Base-by-base conservation (phyloP, 148 eudicot species). In the Tetragonia tetragonoides region DNA sequence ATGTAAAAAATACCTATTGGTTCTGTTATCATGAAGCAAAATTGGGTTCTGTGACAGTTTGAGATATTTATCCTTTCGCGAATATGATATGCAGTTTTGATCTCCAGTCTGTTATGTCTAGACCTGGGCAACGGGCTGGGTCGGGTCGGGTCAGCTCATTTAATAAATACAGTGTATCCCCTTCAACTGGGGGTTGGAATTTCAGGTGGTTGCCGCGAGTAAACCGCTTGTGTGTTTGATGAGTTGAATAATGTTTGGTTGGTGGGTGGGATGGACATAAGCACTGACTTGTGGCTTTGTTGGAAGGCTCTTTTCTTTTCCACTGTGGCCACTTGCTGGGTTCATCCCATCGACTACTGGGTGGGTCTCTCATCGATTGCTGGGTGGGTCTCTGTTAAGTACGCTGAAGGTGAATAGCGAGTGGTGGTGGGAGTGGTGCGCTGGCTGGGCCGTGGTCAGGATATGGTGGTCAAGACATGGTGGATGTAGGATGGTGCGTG, bases 271-370 rank as follows among this genome's bases (percentile, higher is more conserved):
- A 49, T 49, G 53, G 53, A 10, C 10, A 49, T 28, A 16, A 57
- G 20, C 21, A 20, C 18, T 17, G n/a, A 57, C 61, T 1, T 57
- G 61, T 18, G 68, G 67, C 60, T 57, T 40, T 23, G 38, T n/a
- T n/a, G 11, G 41, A 74, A 61, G 77, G 68, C 15, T 74, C 60
- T 65, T 74, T 24, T 59, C 67, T 10, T 74, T 60, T 74, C 18
- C 14, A 14, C 39, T 60, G 2, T 61, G 61, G 24, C 68, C 77
- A 44, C n/a, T 62, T 15, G 23, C 57, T 74, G 77, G 77, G 77
- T 61, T 62, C 63, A 61, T 61, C 24, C 44, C 54, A 74, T 37
- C 49, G 34, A 75, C 28, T 65, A 0, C 46, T 46, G 44, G 70
- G 59, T 57, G 61, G 61, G 61, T 3, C 12, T 17, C 51, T 65